Evolutionary conservation across 2,329 filamentous ascomycete genomes (phyloP), one percentile per base, ranked within the genome.

Genomic region (Aspergillus ruber): DNA sequence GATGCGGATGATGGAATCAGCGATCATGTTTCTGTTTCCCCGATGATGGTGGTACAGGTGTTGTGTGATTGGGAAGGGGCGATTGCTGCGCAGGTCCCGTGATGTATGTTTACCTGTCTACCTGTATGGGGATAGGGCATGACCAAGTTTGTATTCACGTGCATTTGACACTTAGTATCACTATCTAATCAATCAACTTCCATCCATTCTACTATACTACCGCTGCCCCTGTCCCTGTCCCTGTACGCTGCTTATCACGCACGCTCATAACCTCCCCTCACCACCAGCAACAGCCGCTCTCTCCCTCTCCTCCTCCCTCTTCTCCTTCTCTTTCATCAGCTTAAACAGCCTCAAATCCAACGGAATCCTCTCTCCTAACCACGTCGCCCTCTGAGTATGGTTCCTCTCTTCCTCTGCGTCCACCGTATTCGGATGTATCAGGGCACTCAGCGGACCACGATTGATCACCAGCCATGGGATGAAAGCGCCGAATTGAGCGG

Each of bases 401-500:
- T 74, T 70, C 41, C 78, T 69, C 49, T 78, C 74, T 36, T 83
- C 77, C n/a, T 78, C 75, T 6, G 56, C 43, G 6, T 60, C 55
- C 1, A 54, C 49, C 0, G 86, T 90, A 60, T 95, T 95, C 0
- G 90, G 89, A 66, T 95, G 90, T 1, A 95, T 67, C 17, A 96
- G 72, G 3, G 74, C 89, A 42, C 85, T 90, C 50, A 95, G 67
- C 2, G 88, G 87, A 0, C 90, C 90, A 4, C 90, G 78, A 68
- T 90, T 84, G 48, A 95, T 81, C 25, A 88, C 79, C 25, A 95
- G 72, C 90, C 90, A 95, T 0, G 88, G 79, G 35, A 96, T 72
- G 59, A 95, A 94, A 0, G 90, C 90, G 0, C 90, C 90, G 61
- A 95, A 95, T 65, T 95, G 87, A 3, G 82, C 83, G 0, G 90